Conservation (phyloP, 306 rosid genomes). For the Cicer pinnatifidum region DNA sequence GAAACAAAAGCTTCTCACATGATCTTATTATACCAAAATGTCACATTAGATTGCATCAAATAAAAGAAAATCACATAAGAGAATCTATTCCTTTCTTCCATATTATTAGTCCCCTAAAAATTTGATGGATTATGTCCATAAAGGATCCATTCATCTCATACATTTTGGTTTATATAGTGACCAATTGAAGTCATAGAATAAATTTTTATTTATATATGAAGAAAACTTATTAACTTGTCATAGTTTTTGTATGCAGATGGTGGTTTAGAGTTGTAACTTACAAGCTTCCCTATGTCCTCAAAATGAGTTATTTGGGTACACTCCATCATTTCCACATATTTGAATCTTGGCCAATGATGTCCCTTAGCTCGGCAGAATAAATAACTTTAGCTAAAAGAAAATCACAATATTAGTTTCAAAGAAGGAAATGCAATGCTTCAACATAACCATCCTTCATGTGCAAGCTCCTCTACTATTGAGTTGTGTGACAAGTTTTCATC, state of each 20-base stretch:
- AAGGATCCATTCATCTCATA: neutral
- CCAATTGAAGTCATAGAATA: slow-evolving; percentile 1
- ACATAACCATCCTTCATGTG: slow-evolving; percentile 33
- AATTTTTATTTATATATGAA: neutral
- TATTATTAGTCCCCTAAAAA: neutral
- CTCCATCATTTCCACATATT: neutral
- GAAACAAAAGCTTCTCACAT: neutral
- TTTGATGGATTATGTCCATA: neutral
- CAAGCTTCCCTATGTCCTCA: slow-evolving; percentile 2
- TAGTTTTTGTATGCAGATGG: slow-evolving; percentile 50
- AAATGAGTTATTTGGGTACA: slow-evolving; percentile 26
- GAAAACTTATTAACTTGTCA: slow-evolving; percentile 37
- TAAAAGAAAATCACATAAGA: neutral
- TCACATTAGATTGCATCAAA: neutral
- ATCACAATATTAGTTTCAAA: neutral
- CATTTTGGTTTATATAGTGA: neutral
- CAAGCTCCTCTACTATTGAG: neutral
- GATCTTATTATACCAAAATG: neutral
- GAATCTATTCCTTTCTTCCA: neutral
- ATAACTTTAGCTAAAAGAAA: slow-evolving; percentile 26
- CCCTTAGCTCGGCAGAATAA: slow-evolving; percentile 19
- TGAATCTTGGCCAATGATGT: slow-evolving; percentile 22
- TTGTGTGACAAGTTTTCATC: slow-evolving; percentile 12
- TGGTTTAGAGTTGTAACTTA: slow-evolving; percentile 34
- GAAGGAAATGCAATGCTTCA: slow-evolving; percentile 36